Conservation (phyloP, 352 stramenopile species). For the Lagenidium giganteum region DNA sequence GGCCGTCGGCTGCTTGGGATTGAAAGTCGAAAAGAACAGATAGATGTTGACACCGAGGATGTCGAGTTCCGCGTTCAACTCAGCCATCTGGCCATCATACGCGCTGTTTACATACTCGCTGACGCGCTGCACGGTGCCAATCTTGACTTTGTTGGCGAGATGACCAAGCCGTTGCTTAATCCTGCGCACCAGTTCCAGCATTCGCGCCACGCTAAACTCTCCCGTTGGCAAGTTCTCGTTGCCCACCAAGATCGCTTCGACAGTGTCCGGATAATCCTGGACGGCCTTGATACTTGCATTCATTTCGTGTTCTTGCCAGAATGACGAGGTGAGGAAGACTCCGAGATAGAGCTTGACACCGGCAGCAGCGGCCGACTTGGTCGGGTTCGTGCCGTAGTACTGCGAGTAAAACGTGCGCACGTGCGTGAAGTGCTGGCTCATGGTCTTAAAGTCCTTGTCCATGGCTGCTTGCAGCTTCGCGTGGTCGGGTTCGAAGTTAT, state of each 20-base stretch:
- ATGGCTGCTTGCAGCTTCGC: constrained; percentile 16
- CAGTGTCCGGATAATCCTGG: constrained; percentile 33
- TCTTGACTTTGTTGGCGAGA: constrained; percentile 30
- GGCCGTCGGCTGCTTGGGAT: constrained; percentile 28
- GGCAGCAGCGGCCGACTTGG: constrained; percentile 37
- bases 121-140: constrained; percentile 38
- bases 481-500: too few relatives aligned
- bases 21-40: constrained; percentile 43
- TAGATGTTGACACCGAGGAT: constrained; percentile 32
- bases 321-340: constrained; percentile 41
- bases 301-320: constrained; percentile 34
- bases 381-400: constrained; percentile 39
- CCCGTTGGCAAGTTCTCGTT: constrained; percentile 27
- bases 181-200: constrained; percentile 23
- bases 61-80: constrained; percentile 13
- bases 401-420: constrained; percentile 61
- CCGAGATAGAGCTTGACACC: constrained; percentile 48
- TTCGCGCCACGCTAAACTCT: constrained; percentile 16
- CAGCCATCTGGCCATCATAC: constrained; percentile 13
- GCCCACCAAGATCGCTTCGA: constrained; percentile 44
- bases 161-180: constrained; percentile 18
- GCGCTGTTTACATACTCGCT: constrained; percentile 20
- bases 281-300: constrained; percentile 33
- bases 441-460: constrained; percentile 33
- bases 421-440: constrained; percentile 37